These are phyloP conservation scores for Puccinia coronata DNA, from an alignment of 1,284 basidiomycete genomes.

Conservation along the genomic window DNA sequence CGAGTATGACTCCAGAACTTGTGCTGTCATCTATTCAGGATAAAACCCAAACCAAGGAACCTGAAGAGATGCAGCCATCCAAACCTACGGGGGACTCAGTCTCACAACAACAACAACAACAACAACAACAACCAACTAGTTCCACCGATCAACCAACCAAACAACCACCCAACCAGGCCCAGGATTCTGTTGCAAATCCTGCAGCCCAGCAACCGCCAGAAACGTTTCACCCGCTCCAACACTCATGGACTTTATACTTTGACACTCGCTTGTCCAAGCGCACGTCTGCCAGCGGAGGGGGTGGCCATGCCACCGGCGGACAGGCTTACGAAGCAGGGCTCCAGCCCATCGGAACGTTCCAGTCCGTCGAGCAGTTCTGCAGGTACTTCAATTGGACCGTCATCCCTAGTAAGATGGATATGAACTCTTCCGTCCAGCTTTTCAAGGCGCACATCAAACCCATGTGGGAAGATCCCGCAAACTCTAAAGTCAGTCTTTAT, in stretches of 20 bases:
- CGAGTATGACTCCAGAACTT: not conserved
- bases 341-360: conserved; percentile 75
- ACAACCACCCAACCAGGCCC: not conserved
- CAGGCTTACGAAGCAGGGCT: conserved; percentile 74
- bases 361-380: conserved; percentile 83
- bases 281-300: conserved; percentile 12
- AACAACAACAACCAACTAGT: not conserved
- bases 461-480: conserved; percentile 95
- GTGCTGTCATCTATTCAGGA: not conserved
- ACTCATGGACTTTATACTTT: conserved; percentile 82
- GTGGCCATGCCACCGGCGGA: conserved; percentile 63
- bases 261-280: conserved; percentile 68
- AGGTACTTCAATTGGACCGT: conserved; percentile 93
- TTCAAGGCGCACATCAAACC: conserved; percentile 85
- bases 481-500: conserved; percentile 64
- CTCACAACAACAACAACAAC: not conserved
- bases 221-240: conserved; percentile 71
- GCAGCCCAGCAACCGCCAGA: not conserved
- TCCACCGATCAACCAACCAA: too few relatives aligned
- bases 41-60: not conserved
- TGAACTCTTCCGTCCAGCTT: conserved; percentile 86
- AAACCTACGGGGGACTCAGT: not conserved
- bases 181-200: not conserved
- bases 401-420: conserved; percentile 79
- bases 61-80: not conserved